A percentile compares a stretch with the other conserved stretches of the same genome.
Conservation (phyloP, 768 basidiomycete genomes). For the Hemileccinum impolitum region DNA sequence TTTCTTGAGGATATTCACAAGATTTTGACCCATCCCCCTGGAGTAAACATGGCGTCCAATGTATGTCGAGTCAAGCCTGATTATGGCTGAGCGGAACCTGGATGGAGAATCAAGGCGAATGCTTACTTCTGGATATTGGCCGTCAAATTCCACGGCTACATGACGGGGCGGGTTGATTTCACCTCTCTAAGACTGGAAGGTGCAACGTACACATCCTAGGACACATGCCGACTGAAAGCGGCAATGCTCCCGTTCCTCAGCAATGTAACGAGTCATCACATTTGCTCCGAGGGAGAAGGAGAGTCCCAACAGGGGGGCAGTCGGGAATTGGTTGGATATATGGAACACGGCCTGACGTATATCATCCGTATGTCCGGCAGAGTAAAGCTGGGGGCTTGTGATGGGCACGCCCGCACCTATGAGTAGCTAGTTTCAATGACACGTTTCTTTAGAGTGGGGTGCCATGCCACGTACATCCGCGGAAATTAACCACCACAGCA, state of each 20-base stretch:
- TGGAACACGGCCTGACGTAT: slow-evolving; percentile 77
- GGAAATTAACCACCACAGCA: slow-evolving; percentile 87
- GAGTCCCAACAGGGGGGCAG: slow-evolving; percentile 78
- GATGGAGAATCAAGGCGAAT: slow-evolving; percentile 9
- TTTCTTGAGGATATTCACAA: slow-evolving; percentile 52
- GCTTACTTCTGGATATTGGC: slow-evolving; percentile 35
- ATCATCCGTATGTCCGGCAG: slow-evolving; percentile 88
- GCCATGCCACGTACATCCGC: slow-evolving; percentile 66
- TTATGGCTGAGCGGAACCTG: slow-evolving; percentile 5
- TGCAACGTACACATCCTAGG: slow-evolving; percentile 65
- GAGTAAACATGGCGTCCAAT: slow-evolving; percentile 67
- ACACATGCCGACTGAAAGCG: slow-evolving; percentile 64
- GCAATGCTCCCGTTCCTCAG: slow-evolving; percentile 69
- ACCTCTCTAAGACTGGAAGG: slow-evolving; percentile 6
- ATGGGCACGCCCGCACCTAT: slow-evolving; percentile 82
- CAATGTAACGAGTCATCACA: slow-evolving; percentile 85
- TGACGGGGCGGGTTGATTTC: slow-evolving; percentile 10
- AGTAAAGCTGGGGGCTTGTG: slow-evolving; percentile 81
- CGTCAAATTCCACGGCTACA: slow-evolving; percentile 49
- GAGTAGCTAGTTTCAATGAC: slow-evolving; percentile 13
- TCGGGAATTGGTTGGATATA: slow-evolving; percentile 68
- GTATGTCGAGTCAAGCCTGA: slow-evolving; percentile 54
- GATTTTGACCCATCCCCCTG: slow-evolving; percentile 74
- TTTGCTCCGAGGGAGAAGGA: slow-evolving; percentile 95
- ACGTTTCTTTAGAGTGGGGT: slow-evolving; percentile 5